Conservation (phyloP, 75 land plant species). For the Pinus albicaulis region DNA sequence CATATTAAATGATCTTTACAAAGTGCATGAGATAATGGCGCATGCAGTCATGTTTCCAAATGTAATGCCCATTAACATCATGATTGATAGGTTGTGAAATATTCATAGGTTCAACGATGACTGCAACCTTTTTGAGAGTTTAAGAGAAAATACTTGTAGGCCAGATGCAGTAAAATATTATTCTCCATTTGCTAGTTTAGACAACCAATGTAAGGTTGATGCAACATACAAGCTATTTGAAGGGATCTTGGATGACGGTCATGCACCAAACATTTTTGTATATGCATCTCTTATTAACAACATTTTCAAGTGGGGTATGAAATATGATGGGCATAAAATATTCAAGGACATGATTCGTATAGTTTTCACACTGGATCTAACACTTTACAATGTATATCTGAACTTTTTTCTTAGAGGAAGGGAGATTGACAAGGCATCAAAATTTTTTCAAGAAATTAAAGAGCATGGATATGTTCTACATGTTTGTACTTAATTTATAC, state of each 20-base stretch:
- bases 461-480: conserved; percentile 52
- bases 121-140: conserved; percentile 36
- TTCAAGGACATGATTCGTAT: conserved; percentile 54
- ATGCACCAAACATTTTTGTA: conserved; percentile 34
- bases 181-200: conserved; percentile 55
- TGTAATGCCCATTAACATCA: conserved; percentile 56
- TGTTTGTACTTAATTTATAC: conserved; percentile 59
- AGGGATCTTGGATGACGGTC: conserved; percentile 45
- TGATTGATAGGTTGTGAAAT: conserved; percentile 69
- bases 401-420: conserved; percentile 57
- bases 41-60: conserved; percentile 59
- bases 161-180: conserved; percentile 47
- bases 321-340: conserved; percentile 64
- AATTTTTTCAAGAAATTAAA: conserved; percentile 54
- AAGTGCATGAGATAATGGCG: conserved; percentile 45
- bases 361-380: conserved; percentile 55
- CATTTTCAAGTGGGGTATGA: conserved; percentile 57
- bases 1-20: conserved; percentile 44
- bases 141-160: conserved; percentile 30
- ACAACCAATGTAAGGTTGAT: conserved; percentile 48
- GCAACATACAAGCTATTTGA: too few species aligned
- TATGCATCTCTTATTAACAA: conserved; percentile 56
- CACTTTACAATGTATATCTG: conserved; percentile 62
- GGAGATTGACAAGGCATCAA: conserved; percentile 33
- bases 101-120: conserved; percentile 64